Evolutionary conservation across 116 monocot species (phyloP), one percentile per base, ranked within the genome.

Genomic region (Cymodocea nodosa): DNA sequence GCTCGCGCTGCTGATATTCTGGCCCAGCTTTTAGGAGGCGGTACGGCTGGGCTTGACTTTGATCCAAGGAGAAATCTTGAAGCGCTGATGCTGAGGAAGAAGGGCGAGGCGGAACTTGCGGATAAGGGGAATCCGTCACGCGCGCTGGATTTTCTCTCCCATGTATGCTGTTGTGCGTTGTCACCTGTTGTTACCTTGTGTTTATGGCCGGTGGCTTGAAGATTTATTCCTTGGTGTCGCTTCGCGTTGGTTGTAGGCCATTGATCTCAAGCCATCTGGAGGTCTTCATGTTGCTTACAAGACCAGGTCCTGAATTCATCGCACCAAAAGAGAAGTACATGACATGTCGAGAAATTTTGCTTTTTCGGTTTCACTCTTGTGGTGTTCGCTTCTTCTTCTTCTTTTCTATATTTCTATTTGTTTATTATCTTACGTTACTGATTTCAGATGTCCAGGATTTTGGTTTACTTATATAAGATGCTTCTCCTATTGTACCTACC

Each of bases 281-380:
- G 89, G 89, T 61, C 70, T 89, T 64, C 89, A 94, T 66, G 61
- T 86, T n/a, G 51, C 82, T 22, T 86, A 89, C 70, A 84, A 70
- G 69, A 80, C 49, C 81, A 94, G 93, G 93, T 93, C 8, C 30
- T 18, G 16, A 66, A 17, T 15, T 35, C 3, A 35, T 34, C 60
- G 2, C 5, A 16, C 34, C 25, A 60, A 24, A 24, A 35, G 35
- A 34, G 10, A 60, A 34, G 60, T 44, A 44, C 44, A 44, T 44
- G 44, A 44, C 44, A 44, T 44, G 5, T 44, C 44, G 11, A 8
- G 44, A 44, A 11, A 8, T 44, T 44, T 44, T 7, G 24, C 5
- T 59, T 23, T 23, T 22, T 20, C 2, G 25, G 8, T 23, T 18
- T 23, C 3, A 59, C 6, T 23, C 0, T 22, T 15, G n/a, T n/a